Conservation (phyloP, 768 basidiomycete species). For the Mycena metata region DNA sequence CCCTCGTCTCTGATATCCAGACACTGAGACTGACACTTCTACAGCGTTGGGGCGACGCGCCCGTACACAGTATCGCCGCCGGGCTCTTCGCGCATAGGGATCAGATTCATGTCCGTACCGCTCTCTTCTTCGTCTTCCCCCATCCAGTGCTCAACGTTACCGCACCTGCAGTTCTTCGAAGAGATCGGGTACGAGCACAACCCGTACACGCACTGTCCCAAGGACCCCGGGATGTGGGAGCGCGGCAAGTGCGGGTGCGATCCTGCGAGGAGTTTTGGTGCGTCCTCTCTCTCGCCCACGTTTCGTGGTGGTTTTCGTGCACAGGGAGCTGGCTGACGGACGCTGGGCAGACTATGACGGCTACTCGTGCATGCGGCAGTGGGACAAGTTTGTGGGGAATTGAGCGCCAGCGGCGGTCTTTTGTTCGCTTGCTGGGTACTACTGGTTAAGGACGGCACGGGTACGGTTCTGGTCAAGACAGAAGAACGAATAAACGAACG, state of each 20-base stretch:
- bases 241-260: slow-evolving; percentile 65
- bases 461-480: too few relatives aligned
- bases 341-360: slow-evolving; percentile 62
- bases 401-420: not conserved
- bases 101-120: slow-evolving; percentile 57
- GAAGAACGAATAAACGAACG: too few relatives aligned
- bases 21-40: slow-evolving; percentile 27
- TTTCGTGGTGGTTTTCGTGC: not conserved
- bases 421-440: too few relatives aligned
- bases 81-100: slow-evolving; percentile 69
- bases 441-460: too few relatives aligned
- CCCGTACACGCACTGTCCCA: slow-evolving; percentile 67
- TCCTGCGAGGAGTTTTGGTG: slow-evolving; percentile 69
- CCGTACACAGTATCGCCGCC: slow-evolving; percentile 78
- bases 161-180: slow-evolving; percentile 67
- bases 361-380: slow-evolving; percentile 69
- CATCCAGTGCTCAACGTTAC: not conserved
- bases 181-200: slow-evolving; percentile 77
- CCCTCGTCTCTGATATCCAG: not conserved
- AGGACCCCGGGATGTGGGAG: slow-evolving; percentile 50
- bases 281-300: slow-evolving; percentile 36
- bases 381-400: slow-evolving; percentile 53
- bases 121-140: not conserved
- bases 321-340: slow-evolving; percentile 20
- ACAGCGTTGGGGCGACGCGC: slow-evolving; percentile 70